Conservation (phyloP, 1,284 basidiomycete species). For the Caloboletus inedulis region DNA sequence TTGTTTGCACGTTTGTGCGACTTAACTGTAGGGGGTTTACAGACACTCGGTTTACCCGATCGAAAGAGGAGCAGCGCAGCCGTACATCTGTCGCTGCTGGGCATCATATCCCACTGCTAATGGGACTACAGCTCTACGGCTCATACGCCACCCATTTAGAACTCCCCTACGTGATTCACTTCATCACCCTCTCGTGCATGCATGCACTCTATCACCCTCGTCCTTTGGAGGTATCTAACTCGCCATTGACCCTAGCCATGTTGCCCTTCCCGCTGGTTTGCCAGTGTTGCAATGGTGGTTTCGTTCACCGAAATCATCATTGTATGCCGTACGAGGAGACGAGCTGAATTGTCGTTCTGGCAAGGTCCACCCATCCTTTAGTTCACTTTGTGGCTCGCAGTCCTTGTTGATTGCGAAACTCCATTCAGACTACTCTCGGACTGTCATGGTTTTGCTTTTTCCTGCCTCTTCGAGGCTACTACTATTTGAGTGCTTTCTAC, state of each 20-base stretch:
- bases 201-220: neutral
- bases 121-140: constrained; percentile 1
- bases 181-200: constrained; percentile 10
- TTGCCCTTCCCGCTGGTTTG: constrained; percentile 9
- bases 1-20: rapidly evolving
- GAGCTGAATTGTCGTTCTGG: neutral
- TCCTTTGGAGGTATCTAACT: neutral
- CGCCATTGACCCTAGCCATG: neutral
- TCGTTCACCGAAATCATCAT: neutral
- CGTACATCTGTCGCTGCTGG: neutral
- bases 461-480: constrained; percentile 15
- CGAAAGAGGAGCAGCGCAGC: constrained; percentile 6
- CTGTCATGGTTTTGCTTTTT: constrained; percentile 37
- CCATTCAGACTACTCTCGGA: constrained; percentile 52
- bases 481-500: neutral
- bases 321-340: constrained; percentile 25
- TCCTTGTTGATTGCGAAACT: constrained; percentile 37
- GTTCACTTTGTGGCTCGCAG: constrained; percentile 47
- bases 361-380: constrained; percentile 35
- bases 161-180: constrained; percentile 1
- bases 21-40: constrained; percentile 4
- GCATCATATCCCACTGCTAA: neutral
- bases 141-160: neutral
- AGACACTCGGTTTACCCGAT: neutral
- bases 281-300: constrained; percentile 7